phyloP scores from a whole-genome alignment of 2,329 filamentous ascomycete genomes.

The Bipolaris gigantea region DNA sequence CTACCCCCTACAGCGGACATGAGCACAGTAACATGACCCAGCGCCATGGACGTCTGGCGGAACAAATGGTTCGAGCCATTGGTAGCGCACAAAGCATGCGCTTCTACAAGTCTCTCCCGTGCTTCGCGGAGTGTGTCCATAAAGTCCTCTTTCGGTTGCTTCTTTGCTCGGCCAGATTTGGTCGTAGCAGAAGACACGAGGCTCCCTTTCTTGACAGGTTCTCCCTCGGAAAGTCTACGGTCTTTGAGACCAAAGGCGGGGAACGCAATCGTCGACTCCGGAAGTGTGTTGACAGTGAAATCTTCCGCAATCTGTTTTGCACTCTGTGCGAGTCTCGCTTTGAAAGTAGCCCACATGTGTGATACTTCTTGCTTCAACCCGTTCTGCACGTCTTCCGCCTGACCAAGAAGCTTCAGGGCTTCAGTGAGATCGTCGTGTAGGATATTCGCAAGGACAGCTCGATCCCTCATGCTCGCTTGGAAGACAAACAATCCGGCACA shows the following conservation, averaged over 20 bases:
- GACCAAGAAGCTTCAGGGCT: constrained; percentile 32
- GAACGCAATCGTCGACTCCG: constrained; percentile 89
- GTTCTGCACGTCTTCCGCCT: constrained; percentile 29
- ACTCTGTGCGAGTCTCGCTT: constrained; percentile 68
- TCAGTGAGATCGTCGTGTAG: constrained; percentile 36
- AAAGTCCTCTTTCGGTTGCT: constrained; percentile 48
- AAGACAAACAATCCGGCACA: constrained; percentile 48
- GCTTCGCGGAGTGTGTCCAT: constrained; percentile 65
- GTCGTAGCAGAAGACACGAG: constrained; percentile 10
- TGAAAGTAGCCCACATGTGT: constrained; percentile 64
- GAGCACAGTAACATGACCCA: constrained; percentile 44
- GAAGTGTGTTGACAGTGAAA: constrained; percentile 83
- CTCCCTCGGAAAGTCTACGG: constrained; percentile 29
- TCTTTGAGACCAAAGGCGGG: constrained; percentile 61
- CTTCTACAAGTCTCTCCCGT: constrained; percentile 65
- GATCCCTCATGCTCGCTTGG: constrained; percentile 54
- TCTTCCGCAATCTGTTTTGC: constrained; percentile 74
- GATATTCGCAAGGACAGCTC: constrained; percentile 52
- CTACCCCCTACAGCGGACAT: constrained; percentile 43
- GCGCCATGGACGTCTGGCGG: constrained; percentile 50
- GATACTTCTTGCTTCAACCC: constrained; percentile 50
- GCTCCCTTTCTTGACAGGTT: constrained; percentile 16
- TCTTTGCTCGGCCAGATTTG: constrained; percentile 30
- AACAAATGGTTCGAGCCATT: constrained; percentile 61
- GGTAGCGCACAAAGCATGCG: constrained; percentile 58